Evolutionary conservation across 352 stramenopile species (phyloP).

Genomic region (Pythium oligandrum): DNA sequence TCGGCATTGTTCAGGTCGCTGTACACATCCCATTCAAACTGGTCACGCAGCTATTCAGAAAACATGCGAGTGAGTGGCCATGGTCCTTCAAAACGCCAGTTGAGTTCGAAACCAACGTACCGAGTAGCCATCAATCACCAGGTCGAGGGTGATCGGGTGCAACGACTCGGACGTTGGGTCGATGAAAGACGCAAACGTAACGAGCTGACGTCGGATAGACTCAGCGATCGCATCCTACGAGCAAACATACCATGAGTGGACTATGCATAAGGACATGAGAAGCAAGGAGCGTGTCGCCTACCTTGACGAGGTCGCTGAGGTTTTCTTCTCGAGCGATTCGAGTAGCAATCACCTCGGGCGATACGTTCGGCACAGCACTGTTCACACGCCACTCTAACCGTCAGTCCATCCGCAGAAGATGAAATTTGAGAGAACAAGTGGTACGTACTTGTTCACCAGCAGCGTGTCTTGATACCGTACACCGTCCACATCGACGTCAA

Average conservation of each 20-base stretch:
- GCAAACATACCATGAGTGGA: too few relatives aligned
- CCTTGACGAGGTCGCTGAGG: constrained; percentile 41
- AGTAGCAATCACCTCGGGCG: constrained; percentile 47
- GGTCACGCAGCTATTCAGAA: constrained; percentile 50
- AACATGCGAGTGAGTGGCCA: not conserved
- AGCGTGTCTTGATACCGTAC: constrained; percentile 77
- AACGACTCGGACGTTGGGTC: constrained; percentile 24
- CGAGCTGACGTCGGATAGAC: constrained; percentile 63
- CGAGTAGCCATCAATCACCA: constrained; percentile 59
- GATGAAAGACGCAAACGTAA: constrained; percentile 50
- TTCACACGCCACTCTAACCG: not conserved
- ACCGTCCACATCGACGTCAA: constrained; percentile 74
- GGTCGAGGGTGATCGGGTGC: constrained; percentile 66
- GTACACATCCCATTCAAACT: constrained; percentile 78
- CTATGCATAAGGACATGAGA: constrained; percentile 1
- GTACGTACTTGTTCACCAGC: constrained; percentile 51
- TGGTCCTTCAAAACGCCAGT: too few relatives aligned
- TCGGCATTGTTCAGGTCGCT: constrained; percentile 42
- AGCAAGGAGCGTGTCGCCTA: constrained; percentile 1
- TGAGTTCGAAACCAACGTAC: constrained; percentile 23
- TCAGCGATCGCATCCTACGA: constrained; percentile 56
- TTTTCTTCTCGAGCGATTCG: constrained; percentile 62
- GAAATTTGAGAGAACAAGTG: too few relatives aligned
- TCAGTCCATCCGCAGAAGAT: too few relatives aligned
- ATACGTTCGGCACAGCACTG: constrained; percentile 25